Evolutionary conservation across 2,329 filamentous ascomycete species (phyloP).

Genomic region (Fusarium longipes): DNA sequence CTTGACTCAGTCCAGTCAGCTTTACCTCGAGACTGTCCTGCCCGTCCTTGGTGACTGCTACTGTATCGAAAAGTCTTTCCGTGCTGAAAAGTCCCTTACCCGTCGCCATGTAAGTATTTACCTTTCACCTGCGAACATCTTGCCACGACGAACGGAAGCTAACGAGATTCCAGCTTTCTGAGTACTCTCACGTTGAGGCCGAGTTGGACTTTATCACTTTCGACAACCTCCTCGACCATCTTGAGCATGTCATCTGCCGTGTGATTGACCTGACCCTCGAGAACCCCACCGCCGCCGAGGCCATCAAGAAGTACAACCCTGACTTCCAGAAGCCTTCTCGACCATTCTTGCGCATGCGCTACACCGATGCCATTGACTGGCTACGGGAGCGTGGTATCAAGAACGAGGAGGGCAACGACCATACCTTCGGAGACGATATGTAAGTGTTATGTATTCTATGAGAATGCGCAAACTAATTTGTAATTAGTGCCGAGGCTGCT

Average conservation of each 20-base stretch:
- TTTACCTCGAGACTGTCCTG: constrained; percentile 95
- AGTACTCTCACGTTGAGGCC: constrained; percentile 97
- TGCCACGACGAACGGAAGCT: neutral
- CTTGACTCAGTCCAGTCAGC: constrained; percentile 95
- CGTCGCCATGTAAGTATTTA: constrained; percentile 72
- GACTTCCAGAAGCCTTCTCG: constrained; percentile 83
- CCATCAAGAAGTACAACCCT: constrained; percentile 90
- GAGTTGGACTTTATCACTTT: constrained; percentile 98
- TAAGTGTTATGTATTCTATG: neutral
- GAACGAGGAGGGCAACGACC: constrained; percentile 91
- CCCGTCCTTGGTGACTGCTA: constrained; percentile 94
- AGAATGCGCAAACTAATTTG: neutral
- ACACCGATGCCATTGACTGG: constrained; percentile 94
- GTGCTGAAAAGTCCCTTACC: constrained; percentile 94
- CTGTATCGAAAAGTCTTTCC: constrained; percentile 99
- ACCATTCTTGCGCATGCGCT: constrained; percentile 95
- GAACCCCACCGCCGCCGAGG: constrained; percentile 76
- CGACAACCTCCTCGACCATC: constrained; percentile 84
- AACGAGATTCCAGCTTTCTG: constrained; percentile 67
- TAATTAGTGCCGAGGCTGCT: constrained; percentile 79
- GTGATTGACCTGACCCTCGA: constrained; percentile 82
- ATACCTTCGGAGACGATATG: constrained; percentile 96
- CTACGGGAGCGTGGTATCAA: constrained; percentile 87
- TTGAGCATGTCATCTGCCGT: constrained; percentile 87
- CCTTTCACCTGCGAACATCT: neutral